These are phyloP conservation scores for Kluyveromyces dobzhanskii DNA, from an alignment of 805 yeast species.

Conservation along the genomic window DNA sequence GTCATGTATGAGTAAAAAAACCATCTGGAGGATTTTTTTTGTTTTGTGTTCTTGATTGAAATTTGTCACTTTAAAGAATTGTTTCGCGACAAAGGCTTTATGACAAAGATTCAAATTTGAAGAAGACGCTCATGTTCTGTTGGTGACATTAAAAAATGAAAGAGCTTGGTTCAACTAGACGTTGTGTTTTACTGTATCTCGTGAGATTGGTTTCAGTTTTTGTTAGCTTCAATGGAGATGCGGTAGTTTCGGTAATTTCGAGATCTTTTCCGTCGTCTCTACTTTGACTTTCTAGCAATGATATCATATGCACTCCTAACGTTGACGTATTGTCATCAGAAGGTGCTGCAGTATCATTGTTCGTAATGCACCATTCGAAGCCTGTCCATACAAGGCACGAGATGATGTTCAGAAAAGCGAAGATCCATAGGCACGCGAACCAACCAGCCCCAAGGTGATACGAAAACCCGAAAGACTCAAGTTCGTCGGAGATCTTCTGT, in stretches of 20 bases:
- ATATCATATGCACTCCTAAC: not conserved
- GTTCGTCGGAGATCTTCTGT: slow-evolving; percentile 16
- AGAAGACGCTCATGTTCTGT: not conserved
- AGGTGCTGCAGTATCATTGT: not conserved
- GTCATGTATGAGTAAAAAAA: no score
- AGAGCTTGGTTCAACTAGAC: not conserved
- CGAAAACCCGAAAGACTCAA: slow-evolving; percentile 21
- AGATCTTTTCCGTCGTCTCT: not conserved
- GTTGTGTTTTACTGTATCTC: not conserved
- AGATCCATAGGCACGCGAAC: slow-evolving; percentile 19
- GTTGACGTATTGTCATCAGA: not conserved
- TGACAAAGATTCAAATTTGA: no score
- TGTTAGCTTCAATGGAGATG: not conserved
- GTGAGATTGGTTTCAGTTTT: not conserved
- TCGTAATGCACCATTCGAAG: slow-evolving; percentile 26
- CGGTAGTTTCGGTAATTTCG: not conserved
- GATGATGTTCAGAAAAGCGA: slow-evolving; percentile 14
- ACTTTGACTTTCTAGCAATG: not conserved
- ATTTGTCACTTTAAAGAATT: no score
- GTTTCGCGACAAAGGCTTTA: no score
- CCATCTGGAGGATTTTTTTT: no score
- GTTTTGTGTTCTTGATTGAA: no score
- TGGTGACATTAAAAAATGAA: not conserved
- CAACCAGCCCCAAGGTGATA: slow-evolving; percentile 20
- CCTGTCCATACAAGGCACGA: slow-evolving; percentile 28